Base-by-base conservation (phyloP, 140 eudicot species). In the Erigeron philadelphicus region DNA sequence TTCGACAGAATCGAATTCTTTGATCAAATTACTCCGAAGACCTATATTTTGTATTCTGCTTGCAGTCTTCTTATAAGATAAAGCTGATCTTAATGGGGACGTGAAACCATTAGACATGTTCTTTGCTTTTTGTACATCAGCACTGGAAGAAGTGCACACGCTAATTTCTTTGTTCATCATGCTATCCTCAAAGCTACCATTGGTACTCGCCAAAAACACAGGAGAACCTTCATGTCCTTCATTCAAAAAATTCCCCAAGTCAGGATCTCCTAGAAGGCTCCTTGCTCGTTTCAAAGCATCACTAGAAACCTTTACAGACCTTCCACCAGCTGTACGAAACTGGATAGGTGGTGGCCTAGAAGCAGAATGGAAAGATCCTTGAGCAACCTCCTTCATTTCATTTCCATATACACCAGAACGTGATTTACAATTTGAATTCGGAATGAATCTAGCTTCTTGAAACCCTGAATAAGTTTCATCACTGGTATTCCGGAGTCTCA, bases 281-380 rank as follows among this genome's bases (percentile, higher is more conserved):
- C 85, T 84, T 46, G 96, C 98, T 68, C 95, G 93, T 83, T 85
- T 79, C 85, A 93, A 76, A 16, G 98, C 93, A 81, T 84, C 93
- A 75, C 84, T 61, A 31, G 96, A 89, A 81, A 89, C 96, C 61
- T 93, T 86, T 41, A 89, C 83, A 61, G 94, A 89, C 77, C 94
- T 89, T 64, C 98, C 98, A 45, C 96, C 94, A 68, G 96, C 98
- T 74, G 96, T 89, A 9, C 86, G 95, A 78, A 92, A 92, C 81
- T 80, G 86, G 70, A 92, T 78, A 8, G 87, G 82, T 78, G 98
- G 81, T 49, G 85, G 81, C 72, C 78, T 80, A 18, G 74, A 38
- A 73, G 70, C 69, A 73, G 81, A 47, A 48, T 25, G 66, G 68
- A 60, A 19, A 69, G 73, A 67, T 64, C 76, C 74, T 56, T 79